A percentile compares a stretch with the other conserved stretches of the same genome.
Evolutionary conservation across 2,329 filamentous ascomycete species (phyloP).

Genomic region (Beauveria medogensis): DNA sequence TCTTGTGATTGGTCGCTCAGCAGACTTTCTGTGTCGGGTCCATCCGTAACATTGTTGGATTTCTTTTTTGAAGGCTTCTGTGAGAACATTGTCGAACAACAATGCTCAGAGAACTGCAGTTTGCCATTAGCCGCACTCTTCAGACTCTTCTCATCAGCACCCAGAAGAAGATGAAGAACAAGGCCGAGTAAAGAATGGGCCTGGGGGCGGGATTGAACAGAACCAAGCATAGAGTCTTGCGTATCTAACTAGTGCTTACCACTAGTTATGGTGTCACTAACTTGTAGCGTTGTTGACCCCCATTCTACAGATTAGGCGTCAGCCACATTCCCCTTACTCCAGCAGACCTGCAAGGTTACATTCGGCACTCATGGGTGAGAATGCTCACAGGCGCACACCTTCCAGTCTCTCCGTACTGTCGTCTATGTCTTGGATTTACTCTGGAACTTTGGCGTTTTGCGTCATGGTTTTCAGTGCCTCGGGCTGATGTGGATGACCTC

Average conservation of each 20-base stretch:
- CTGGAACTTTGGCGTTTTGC: neutral
- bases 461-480: too few species aligned
- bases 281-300: neutral
- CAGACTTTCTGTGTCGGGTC: constrained; percentile 1
- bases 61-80: neutral
- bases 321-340: neutral
- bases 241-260: constrained; percentile 5
- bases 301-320: neutral
- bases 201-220: neutral
- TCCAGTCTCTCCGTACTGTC: neutral
- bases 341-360: constrained; percentile 9
- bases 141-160: neutral
- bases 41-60: neutral
- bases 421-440: neutral
- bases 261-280: neutral
- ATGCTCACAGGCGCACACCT: neutral
- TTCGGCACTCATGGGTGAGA: neutral
- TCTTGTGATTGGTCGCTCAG: constrained; percentile 6
- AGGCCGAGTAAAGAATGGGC: neutral
- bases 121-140: neutral
- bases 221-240: neutral
- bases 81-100: neutral
- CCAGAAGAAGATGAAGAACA: neutral
- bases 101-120: neutral
- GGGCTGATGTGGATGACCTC: too few species aligned